Evolutionary conservation across 192 early-diverging fungal genomes (phyloP).

Genomic region (Entomortierella chlamydospora): DNA sequence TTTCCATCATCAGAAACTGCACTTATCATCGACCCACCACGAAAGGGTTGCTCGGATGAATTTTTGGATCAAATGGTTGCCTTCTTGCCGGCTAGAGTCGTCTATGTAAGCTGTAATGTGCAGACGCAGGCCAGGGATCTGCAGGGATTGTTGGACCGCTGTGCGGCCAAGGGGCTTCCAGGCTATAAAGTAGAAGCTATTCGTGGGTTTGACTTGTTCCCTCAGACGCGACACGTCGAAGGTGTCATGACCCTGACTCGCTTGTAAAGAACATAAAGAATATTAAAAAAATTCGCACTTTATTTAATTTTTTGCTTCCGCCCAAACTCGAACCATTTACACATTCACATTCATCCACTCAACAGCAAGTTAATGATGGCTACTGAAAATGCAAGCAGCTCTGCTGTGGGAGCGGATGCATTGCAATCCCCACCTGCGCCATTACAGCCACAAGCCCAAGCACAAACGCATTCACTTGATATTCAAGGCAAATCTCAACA

Average conservation of each 20-base stretch:
- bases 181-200: slow-evolving; percentile 70
- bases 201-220: slow-evolving; percentile 80
- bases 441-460: slow-evolving; percentile 28
- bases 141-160: slow-evolving; percentile 58
- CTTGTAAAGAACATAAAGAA: slow-evolving; percentile 10
- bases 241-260: slow-evolving; percentile 74
- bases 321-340: too few species aligned
- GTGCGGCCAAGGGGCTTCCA: slow-evolving; percentile 52
- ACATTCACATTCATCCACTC: too few species aligned
- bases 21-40: slow-evolving; percentile 80
- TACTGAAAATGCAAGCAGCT: slow-evolving; percentile 11
- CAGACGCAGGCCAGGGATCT: slow-evolving; percentile 71
- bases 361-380: slow-evolving; percentile 29
- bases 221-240: slow-evolving; percentile 77
- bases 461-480: slow-evolving; percentile 53
- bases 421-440: slow-evolving; percentile 23
- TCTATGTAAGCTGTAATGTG: slow-evolving; percentile 80
- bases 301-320: not conserved
- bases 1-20: slow-evolving; percentile 64
- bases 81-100: slow-evolving; percentile 74
- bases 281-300: not conserved
- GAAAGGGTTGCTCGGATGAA: slow-evolving; percentile 72
- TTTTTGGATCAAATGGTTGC: slow-evolving; percentile 75
- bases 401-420: not conserved
- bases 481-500: slow-evolving; percentile 31